Percentiles rank a stretch among this genome's conserved stretches.
Evolutionary conservation across 495 filamentous ascomycete species (phyloP).

Genomic region (Penicillium antarcticum): DNA sequence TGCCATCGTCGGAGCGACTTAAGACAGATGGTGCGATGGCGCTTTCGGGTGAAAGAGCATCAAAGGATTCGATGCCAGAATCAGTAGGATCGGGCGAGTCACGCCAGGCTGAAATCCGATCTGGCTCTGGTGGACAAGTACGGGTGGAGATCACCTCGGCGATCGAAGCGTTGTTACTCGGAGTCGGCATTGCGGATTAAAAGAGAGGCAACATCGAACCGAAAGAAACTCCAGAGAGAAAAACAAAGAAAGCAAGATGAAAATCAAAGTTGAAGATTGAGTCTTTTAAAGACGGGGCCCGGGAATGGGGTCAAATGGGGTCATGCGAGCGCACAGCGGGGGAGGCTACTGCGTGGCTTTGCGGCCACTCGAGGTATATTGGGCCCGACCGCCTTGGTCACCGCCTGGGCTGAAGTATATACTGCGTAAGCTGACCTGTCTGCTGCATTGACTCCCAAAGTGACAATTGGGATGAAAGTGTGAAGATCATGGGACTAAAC

Average conservation of each 20-base stretch:
- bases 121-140: slow-evolving; percentile 56
- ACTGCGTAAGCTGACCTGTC: no score
- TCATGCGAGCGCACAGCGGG: slow-evolving; percentile 43
- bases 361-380: no score
- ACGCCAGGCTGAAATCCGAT: slow-evolving; percentile 41
- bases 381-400: no score
- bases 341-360: slow-evolving; percentile 19
- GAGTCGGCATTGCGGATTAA: slow-evolving; percentile 57
- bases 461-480: no score
- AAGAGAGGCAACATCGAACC: slow-evolving; percentile 40
- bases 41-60: slow-evolving; percentile 27
- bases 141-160: slow-evolving; percentile 47
- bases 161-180: slow-evolving; percentile 51
- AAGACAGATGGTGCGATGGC: slow-evolving; percentile 26
- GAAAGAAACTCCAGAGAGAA: slow-evolving; percentile 2
- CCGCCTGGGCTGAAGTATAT: no score
- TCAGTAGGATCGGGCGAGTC: slow-evolving; percentile 27
- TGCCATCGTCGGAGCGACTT: slow-evolving; percentile 34
- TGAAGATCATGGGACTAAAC: no score
- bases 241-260: slow-evolving; percentile 14
- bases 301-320: slow-evolving; percentile 11
- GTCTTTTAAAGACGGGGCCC: slow-evolving; percentile 13
- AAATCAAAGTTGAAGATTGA: slow-evolving; percentile 10
- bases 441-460: no score
- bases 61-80: slow-evolving; percentile 22